Evolutionary conservation across 257 asterid genomes (phyloP), one percentile per base, ranked within the genome.

Genomic region (Primulina huaijiensis): DNA sequence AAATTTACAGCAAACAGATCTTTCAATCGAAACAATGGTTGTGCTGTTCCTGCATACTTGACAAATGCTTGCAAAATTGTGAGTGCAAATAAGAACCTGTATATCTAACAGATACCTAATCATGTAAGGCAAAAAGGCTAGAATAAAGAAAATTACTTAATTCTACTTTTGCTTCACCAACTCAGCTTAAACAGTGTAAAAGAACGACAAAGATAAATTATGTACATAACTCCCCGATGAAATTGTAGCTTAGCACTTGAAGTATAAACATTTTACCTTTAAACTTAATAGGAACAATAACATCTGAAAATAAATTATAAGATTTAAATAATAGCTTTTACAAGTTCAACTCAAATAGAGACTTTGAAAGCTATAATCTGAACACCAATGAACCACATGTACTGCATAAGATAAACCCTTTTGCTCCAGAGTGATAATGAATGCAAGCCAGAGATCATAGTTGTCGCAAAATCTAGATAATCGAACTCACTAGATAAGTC

Each of bases 401-500:
- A 53, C 70, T 25, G 56, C 29, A 46, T 52, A 43, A 57, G 62
- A 56, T 62, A 50, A 50, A 16, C 46, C 63, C 40, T 63, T 61
- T 67, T 66, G 37, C 2, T 65, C 71, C 67, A 37, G 37, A 63
- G 65, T 58, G 16, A 43, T 38, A 46, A 31, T 27, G 38, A 60
- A 14, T 56, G 43, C 33, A 38, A 25, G 60, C 75, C 37, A 57
- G 35, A 69, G 65, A 35, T 33, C 46, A 75, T 11, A 72, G 58
- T 46, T 34, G 33, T 27, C 35, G 73, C 52, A 34, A 21, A 69
- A 67, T 33, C 61, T 65, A 55, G 73, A 63, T 37, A 71, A 67
- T 71, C 62, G 55, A 76, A 84, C 96, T 87, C 77, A 92, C 97
- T 82, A 37, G 99, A 97, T 67, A 90, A 78, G 82, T 93, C 99